Evolutionary conservation across 202 grass and related monocot species (phyloP), one percentile per base, ranked within the genome.

Genomic region (Saccharum hybrid): DNA sequence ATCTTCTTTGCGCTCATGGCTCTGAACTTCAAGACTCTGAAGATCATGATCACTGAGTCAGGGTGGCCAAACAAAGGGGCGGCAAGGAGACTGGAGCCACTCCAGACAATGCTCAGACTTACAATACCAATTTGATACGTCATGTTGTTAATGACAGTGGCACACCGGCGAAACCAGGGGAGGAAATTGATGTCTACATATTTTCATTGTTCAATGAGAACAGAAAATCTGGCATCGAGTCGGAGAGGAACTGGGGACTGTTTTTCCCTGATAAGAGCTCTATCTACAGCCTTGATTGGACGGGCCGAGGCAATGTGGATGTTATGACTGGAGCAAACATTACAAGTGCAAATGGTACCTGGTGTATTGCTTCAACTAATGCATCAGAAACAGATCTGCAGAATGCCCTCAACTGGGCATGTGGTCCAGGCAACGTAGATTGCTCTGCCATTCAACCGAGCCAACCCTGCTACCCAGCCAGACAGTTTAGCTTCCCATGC

Each of bases 171-270:
- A 96, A 94, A 71, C 93, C 96, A 1, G 93, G 93, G 26, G 91
- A 91, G 83, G 91, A 92, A 77, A 99, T 99, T 4, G 93, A 96
- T 88, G 83, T 93, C 12, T 99, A 96, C 63, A 86, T 99, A 63
- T 99, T 99, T 71, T 99, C 96, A 59, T 88, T 99, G 85, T 99
- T 99, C 88, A 96, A 94, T 39, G 96, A 99, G 86, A 99, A 99
- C 56, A 90, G 93, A 68, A 99, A 99, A 31, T 89, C 96, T 0
- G 89, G 96, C 45, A 87, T 94, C 2, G 93, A 93, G 70, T 99
- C 96, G 1, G 93, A 99, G 89, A 93, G 96, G 75, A 96, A 99
- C 72, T 99, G 96, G 96, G 96, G 96, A 4, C 68, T 96, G 22
- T 99, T 94, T 37, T 99, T 81, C 16, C 96, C 96, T 0, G 96